Evolutionary conservation across 2,329 filamentous ascomycete genomes (phyloP), one percentile per base, ranked within the genome.

Genomic region (Karstenula rhodostoma): DNA sequence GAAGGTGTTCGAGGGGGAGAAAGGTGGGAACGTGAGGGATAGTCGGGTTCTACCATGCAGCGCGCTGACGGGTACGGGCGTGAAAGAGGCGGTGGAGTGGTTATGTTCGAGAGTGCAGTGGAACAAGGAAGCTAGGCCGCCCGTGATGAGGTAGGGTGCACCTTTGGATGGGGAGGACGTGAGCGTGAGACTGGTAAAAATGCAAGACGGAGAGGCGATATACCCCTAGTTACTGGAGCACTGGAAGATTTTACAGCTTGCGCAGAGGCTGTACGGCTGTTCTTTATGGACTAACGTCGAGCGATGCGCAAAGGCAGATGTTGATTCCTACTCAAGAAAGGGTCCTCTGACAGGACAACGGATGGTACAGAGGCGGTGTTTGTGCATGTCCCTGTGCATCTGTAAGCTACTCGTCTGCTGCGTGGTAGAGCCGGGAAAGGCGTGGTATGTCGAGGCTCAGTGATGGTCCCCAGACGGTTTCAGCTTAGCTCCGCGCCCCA

Each of bases 1-100:
- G 80, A 93, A 91, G 81, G 94, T 99, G 23, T 95, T 97, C 82
- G 94, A 98, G 82, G 92, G 95, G 22, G 92, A 96, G 75, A 95
- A 94, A 80, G 93, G 93, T 0, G 86, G 85, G 44, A 91, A 89
- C 64, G 92, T 97, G 56, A 86, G 94, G 65, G 95, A 99, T 81
- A 96, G 92, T 73, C 85, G 95, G 62, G 95, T 98, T 17, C 79
- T 99, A 73, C 93, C 95, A 7, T 89, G 97, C 63, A 96, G 92
- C 76, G 95, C 95, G n/a, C 80, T 99, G 73, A 94, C 90, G 6
- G 92, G 82, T 53, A 85, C 85, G 15, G 95, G 95, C 2, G 95
- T 99, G 2, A 88, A 88, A 72, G 95, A 98, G 81, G 94, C 95
- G 0, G 91, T 99, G n/a, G 95, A 98, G 74, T 99, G 95, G 95